Percentiles rank a stretch among this genome's conserved stretches.
These are phyloP conservation scores for Ophiognomonia clavigignenti-juglandacearum DNA, from an alignment of 2,329 filamentous ascomycete genomes.

Conservation along the genomic window DNA sequence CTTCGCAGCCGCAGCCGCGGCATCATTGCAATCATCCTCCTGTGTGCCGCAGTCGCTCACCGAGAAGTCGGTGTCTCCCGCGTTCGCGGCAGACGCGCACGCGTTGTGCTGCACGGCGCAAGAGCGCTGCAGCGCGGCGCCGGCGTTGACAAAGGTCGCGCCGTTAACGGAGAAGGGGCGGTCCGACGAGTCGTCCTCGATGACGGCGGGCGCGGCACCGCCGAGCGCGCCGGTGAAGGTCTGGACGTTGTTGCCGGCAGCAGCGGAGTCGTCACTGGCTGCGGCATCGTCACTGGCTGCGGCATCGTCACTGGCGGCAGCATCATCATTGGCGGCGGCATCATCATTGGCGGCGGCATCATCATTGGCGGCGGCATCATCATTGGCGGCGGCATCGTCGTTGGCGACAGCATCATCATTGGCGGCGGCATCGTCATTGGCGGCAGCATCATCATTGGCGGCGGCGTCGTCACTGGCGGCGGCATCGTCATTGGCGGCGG, in stretches of 20 bases:
- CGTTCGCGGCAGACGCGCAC: constrained; percentile 44
- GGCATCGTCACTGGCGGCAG: no score
- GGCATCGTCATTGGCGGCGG: no score
- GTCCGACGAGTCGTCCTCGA: constrained; percentile 28
- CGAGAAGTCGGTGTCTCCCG: constrained; percentile 31
- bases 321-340: no score
- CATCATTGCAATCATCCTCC: constrained; percentile 33
- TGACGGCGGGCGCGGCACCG: constrained; percentile 36
- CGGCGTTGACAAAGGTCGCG: constrained; percentile 45
- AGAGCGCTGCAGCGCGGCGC: constrained; percentile 41
- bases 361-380: no score
- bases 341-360: no score
- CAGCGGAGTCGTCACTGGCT: constrained; percentile 1
- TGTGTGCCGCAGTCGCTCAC: constrained; percentile 39
- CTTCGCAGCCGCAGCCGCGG: constrained; percentile 20
- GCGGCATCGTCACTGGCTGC: constrained; percentile 35
- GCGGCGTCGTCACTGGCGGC: no score
- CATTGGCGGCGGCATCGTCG: no score
- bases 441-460: no score
- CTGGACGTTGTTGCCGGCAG: constrained; percentile 35
- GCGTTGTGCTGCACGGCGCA: constrained; percentile 47
- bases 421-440: no score
- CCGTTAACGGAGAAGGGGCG: constrained; percentile 49
- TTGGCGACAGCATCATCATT: no score
- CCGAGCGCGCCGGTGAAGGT: constrained; percentile 39